Percentiles rank a stretch among this genome's conserved stretches.
phyloP scores from a whole-genome alignment of 148 eudicot genomes.

The Chenopodium formosanum region DNA sequence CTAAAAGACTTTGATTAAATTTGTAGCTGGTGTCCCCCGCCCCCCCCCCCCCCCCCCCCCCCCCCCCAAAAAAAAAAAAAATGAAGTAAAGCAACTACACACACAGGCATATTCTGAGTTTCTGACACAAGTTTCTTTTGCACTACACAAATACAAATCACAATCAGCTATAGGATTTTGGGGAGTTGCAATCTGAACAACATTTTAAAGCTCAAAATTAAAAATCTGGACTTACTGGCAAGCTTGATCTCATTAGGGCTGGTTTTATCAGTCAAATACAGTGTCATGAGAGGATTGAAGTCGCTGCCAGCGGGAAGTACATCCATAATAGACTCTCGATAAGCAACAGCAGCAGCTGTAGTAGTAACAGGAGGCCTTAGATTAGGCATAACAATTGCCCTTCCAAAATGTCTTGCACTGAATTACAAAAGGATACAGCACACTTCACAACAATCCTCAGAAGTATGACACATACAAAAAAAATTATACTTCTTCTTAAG shows the following conservation, averaged over 20 bases:
- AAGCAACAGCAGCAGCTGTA: constrained; percentile 72
- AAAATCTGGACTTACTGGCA: constrained; percentile 60
- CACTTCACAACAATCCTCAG: constrained; percentile 4
- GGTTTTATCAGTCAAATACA: constrained; percentile 82
- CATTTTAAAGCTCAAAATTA: not conserved
- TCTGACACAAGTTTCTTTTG: not conserved
- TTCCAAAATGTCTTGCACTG: constrained; percentile 77
- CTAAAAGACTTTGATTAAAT: not conserved
- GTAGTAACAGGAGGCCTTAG: constrained; percentile 87
- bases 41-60: not conserved
- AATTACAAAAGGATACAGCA: constrained; percentile 3
- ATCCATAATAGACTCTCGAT: constrained; percentile 69
- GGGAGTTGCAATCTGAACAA: not conserved
- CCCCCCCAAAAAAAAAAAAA: not conserved
- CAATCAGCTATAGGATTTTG: not conserved
- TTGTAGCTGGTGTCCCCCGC: not conserved
- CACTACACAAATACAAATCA: not conserved
- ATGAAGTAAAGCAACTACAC: not conserved
- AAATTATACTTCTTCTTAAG: not conserved
- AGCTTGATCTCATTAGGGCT: constrained; percentile 75
- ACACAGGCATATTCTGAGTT: not conserved
- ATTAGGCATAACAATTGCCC: constrained; percentile 95
- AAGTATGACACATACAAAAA: not conserved
- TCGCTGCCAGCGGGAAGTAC: constrained; percentile 53
- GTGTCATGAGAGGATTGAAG: constrained; percentile 96